phyloP scores from a whole-genome alignment of 2,329 filamentous ascomycete genomes.

The Penicillium freii region DNA sequence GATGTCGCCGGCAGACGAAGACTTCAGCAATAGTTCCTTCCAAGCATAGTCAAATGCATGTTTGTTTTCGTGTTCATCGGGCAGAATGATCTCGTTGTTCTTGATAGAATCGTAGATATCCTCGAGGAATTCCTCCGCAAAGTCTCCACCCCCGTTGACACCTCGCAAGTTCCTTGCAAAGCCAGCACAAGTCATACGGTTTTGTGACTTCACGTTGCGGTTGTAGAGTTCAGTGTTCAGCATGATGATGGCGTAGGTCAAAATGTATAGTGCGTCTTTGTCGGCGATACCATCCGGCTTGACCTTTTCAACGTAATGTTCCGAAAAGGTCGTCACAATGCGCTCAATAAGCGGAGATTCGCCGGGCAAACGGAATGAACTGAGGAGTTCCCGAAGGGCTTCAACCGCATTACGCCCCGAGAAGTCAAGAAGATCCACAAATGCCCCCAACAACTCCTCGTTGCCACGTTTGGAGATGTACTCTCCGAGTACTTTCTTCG shows the following conservation, averaged over 20 bases:
- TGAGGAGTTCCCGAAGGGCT: constrained; percentile 79
- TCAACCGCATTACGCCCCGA: constrained; percentile 83
- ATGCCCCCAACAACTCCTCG: constrained; percentile 77
- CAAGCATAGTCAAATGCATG: constrained; percentile 97
- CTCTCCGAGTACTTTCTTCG: constrained; percentile 87
- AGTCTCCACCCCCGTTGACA: constrained; percentile 82
- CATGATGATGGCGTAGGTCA: constrained; percentile 96
- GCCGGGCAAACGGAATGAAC: constrained; percentile 88
- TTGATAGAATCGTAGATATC: constrained; percentile 90
- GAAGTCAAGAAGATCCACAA: constrained; percentile 87
- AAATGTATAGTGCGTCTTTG: constrained; percentile 81
- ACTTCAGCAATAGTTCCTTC: constrained; percentile 89
- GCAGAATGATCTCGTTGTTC: constrained; percentile 90
- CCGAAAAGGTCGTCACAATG: constrained; percentile 82
- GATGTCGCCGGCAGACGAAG: constrained; percentile 70
- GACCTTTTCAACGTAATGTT: constrained; percentile 73
- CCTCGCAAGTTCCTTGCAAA: constrained; percentile 89
- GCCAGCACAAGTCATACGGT: constrained; percentile 79
- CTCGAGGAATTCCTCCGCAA: constrained; percentile 76
- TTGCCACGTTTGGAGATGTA: constrained; percentile 90
- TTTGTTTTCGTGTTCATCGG: constrained; percentile 95
- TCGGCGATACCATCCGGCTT: constrained; percentile 74
- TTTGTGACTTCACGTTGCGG: constrained; percentile 71
- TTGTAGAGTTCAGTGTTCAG: constrained; percentile 97
- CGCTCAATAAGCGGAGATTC: constrained; percentile 91